Evolutionary conservation across 2,329 filamentous ascomycete species (phyloP).

Genomic region (Dactylellina leptospora): DNA sequence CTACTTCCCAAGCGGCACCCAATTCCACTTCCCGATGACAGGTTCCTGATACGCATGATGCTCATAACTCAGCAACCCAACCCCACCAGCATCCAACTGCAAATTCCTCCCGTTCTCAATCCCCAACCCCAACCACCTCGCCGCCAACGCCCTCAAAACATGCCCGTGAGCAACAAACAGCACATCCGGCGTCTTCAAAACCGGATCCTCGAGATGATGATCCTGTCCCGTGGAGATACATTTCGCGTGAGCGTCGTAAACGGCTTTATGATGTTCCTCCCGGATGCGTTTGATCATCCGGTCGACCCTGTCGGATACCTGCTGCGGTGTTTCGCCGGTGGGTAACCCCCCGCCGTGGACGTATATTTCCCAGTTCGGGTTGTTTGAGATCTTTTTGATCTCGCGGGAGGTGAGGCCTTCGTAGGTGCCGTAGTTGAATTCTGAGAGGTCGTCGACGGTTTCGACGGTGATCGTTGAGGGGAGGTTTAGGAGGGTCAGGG

Average conservation of each 20-base stretch:
- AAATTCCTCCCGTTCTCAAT: conserved; percentile 79
- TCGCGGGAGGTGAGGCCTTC: conserved; percentile 79
- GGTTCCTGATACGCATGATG: conserved; percentile 81
- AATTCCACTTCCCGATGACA: conserved; percentile 66
- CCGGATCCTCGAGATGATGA: conserved; percentile 60
- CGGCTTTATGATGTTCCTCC: conserved; percentile 70
- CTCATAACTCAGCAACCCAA: conserved; percentile 76
- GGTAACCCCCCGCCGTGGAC: conserved; percentile 38
- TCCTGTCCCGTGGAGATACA: conserved; percentile 59
- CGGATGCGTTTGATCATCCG: conserved; percentile 78
- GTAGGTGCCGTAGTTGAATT: conserved; percentile 90
- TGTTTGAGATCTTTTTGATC: conserved; percentile 69
- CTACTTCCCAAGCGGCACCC: conserved; percentile 45
- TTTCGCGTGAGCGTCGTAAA: conserved; percentile 66
- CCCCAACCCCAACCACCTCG: conserved; percentile 80
- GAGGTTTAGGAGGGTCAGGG: conserved; percentile 85
- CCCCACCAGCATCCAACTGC: conserved; percentile 86
- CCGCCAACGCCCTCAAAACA: conserved; percentile 85
- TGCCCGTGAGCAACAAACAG: conserved; percentile 89
- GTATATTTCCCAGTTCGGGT: conserved; percentile 58
- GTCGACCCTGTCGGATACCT: conserved; percentile 78
- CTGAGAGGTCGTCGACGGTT: conserved; percentile 76
- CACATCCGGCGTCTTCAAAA: conserved; percentile 67
- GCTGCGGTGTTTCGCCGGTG: conserved; percentile 76
- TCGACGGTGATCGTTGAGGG: conserved; percentile 68